phyloP scores from a whole-genome alignment of 2,329 filamentous ascomycete genomes.

The Hortaea sp. region DNA sequence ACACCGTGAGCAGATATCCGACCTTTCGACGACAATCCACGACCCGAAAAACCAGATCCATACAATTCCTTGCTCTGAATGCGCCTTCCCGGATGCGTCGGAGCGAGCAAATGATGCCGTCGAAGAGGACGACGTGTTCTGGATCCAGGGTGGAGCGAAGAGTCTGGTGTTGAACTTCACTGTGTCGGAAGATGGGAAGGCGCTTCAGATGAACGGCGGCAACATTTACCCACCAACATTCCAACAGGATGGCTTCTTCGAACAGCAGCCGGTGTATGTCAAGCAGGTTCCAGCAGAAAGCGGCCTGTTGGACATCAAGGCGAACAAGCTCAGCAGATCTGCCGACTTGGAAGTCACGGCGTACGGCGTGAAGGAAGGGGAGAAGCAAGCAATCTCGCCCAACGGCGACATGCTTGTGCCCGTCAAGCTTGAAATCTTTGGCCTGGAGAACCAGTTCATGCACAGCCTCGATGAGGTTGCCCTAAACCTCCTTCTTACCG shows the following conservation, averaged over 20 bases:
- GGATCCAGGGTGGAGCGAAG: constrained; percentile 23
- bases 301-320: constrained; percentile 12
- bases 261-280: constrained; percentile 11
- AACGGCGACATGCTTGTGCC: constrained; percentile 44
- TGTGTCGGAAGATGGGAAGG: constrained; percentile 36
- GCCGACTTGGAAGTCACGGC: constrained; percentile 25
- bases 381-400: constrained; percentile 38
- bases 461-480: constrained; percentile 48
- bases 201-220: constrained; percentile 49
- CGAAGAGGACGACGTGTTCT: constrained; percentile 18
- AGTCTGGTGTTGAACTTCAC: constrained; percentile 41
- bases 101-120: constrained; percentile 12
- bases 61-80: constrained; percentile 45
- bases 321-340: constrained; percentile 15
- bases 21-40: constrained; percentile 12
- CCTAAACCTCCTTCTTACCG: constrained; percentile 53
- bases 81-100: constrained; percentile 31
- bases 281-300: constrained; percentile 16
- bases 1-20: constrained; percentile 11
- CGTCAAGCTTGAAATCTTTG: constrained; percentile 49
- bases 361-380: constrained; percentile 27
- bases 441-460: constrained; percentile 42
- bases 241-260: constrained; percentile 5
- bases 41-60: constrained; percentile 34
- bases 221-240: constrained; percentile 43